phyloP scores from a whole-genome alignment of 768 basidiomycete genomes.

The Rhodotorula diobovata region DNA sequence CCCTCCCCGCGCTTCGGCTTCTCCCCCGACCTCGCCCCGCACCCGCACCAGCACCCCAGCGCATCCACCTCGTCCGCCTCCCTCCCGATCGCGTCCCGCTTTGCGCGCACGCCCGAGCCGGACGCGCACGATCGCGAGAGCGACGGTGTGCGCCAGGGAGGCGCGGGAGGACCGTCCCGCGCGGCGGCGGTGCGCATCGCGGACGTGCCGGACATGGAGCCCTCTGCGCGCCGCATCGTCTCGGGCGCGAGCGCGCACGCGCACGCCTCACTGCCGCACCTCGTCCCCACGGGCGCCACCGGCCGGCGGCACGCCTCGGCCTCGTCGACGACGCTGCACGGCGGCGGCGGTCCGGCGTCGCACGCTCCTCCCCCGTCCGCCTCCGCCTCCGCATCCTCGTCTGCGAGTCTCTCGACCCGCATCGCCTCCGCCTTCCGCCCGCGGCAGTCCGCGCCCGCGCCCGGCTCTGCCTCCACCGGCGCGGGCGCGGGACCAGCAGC shows the following conservation, averaged over 20 bases:
- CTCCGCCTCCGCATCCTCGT: not conserved
- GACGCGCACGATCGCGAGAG: not conserved
- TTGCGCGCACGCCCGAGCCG: slow-evolving; percentile 13
- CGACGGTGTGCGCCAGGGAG: too few species aligned
- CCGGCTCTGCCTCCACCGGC: not conserved
- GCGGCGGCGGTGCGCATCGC: not conserved
- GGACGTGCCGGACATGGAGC: not conserved
- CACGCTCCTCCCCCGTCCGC: too few species aligned
- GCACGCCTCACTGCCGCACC: not conserved
- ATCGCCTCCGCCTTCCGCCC: slow-evolving; percentile 8
- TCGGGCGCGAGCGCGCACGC: not conserved
- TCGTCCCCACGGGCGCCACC: not conserved
- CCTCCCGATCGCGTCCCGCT: slow-evolving; percentile 33
- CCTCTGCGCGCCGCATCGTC: not conserved
- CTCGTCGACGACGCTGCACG: not conserved
- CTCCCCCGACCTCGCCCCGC: not conserved
- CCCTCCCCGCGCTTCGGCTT: not conserved
- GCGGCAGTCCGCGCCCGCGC: not conserved
- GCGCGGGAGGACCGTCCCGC: accelerated
- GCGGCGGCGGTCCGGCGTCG: too few species aligned
- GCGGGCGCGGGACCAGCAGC: slow-evolving; percentile 10
- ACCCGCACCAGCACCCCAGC: not conserved
- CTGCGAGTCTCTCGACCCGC: not conserved
- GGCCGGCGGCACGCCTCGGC: not conserved
- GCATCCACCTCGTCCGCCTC: slow-evolving; percentile 7